phyloP scores from a whole-genome alignment of 2,329 filamentous ascomycete species.

The Calonectria multiphialidica region DNA sequence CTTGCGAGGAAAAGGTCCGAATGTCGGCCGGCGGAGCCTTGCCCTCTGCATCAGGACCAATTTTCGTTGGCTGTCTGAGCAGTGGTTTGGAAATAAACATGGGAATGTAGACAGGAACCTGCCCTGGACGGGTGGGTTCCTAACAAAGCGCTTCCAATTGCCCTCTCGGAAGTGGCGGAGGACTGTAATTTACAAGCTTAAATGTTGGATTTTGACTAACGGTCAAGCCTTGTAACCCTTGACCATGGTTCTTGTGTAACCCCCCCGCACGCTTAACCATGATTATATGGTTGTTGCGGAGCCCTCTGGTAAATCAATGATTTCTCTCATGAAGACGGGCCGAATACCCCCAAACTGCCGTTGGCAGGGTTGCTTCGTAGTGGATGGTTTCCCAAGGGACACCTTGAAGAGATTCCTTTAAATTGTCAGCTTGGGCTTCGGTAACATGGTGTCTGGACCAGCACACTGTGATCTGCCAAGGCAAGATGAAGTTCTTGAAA shows the following conservation, averaged over 20 bases:
- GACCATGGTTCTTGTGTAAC: neutral
- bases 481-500: neutral
- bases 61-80: neutral
- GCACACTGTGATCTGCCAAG: neutral
- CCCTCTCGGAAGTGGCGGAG: neutral
- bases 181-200: slow-evolving; percentile 6
- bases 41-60: neutral
- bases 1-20: neutral
- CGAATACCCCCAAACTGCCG: neutral
- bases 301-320: neutral
- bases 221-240: neutral
- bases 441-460: neutral
- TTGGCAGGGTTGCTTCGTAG: neutral
- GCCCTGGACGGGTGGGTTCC: neutral
- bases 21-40: neutral
- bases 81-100: neutral
- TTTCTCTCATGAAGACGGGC: neutral
- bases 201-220: slow-evolving; percentile 6
- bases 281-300: neutral
- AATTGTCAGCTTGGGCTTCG: neutral
- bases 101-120: neutral
- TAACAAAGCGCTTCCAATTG: neutral
- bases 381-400: neutral
- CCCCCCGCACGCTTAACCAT: neutral
- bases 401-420: neutral